Evolutionary conservation across 2,329 filamentous ascomycete species (phyloP).

Genomic region (Leptographium lundbergii): DNA sequence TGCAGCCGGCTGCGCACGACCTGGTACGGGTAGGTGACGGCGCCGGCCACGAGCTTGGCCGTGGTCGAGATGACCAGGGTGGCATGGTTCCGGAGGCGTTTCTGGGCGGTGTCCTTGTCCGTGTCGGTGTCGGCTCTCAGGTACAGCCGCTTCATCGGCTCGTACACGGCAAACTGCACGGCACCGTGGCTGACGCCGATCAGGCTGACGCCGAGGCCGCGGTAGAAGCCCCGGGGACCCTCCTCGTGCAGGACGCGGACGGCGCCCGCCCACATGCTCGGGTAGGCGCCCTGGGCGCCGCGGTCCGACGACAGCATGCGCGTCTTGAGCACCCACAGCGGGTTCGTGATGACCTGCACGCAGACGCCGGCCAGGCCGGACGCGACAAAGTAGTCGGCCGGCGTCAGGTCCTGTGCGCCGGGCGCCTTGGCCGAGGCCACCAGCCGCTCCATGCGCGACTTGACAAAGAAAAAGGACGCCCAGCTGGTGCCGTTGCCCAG

Average conservation of each 20-base stretch:
- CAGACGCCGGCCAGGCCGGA: slow-evolving; percentile 58
- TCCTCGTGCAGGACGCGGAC: slow-evolving; percentile 55
- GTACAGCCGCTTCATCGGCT: slow-evolving; percentile 49
- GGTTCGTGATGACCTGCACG: slow-evolving; percentile 79
- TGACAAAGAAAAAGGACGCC: slow-evolving; percentile 84
- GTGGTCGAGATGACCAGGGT: slow-evolving; percentile 69
- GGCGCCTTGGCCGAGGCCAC: slow-evolving; percentile 22
- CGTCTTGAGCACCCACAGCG: slow-evolving; percentile 96
- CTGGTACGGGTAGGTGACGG: slow-evolving; percentile 87
- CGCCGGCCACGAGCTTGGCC: slow-evolving; percentile 81
- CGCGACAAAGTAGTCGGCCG: slow-evolving; percentile 68
- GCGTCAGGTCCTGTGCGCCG: slow-evolving; percentile 27
- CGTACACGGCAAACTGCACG: slow-evolving; percentile 93
- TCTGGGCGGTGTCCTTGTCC: not conserved
- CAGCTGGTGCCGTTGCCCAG: slow-evolving; percentile 83
- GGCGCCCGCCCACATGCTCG: slow-evolving; percentile 60
- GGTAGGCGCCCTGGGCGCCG: slow-evolving; percentile 64
- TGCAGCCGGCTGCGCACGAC: slow-evolving; percentile 81
- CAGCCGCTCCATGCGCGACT: slow-evolving; percentile 38
- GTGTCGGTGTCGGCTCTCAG: slow-evolving; percentile 18
- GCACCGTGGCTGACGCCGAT: slow-evolving; percentile 86
- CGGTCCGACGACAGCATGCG: slow-evolving; percentile 85
- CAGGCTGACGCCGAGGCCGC: slow-evolving; percentile 69
- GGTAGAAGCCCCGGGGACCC: slow-evolving; percentile 72
- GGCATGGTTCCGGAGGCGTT: slow-evolving; percentile 32